Evolutionary conservation across 257 asterid genomes (phyloP).

Genomic region (Primulina eburnea): DNA sequence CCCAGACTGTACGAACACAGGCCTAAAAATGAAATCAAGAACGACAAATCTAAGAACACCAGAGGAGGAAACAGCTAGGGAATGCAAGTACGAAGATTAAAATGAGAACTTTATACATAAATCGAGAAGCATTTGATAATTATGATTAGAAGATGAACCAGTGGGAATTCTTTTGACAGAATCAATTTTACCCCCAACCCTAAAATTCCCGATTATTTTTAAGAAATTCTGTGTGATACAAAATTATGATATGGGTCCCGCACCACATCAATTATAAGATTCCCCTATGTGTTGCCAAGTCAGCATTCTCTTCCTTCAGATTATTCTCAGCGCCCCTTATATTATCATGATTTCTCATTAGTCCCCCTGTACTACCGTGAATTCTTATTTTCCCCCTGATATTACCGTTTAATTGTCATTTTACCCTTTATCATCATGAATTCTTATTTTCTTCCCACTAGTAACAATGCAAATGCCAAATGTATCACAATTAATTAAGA

Average conservation of each 20-base stretch:
- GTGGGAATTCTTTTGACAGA: slow-evolving; percentile 26
- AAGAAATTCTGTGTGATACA: neutral
- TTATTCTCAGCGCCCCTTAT: neutral
- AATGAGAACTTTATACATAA: slow-evolving; percentile 20
- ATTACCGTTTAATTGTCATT: neutral
- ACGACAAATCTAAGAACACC: slow-evolving; percentile 4
- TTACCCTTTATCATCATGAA: neutral
- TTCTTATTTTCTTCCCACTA: neutral
- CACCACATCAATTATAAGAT: slow-evolving; percentile 19
- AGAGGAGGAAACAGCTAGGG: slow-evolving; percentile 14
- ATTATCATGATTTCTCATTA: neutral
- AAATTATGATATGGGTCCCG: slow-evolving; percentile 26
- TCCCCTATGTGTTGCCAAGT: slow-evolving; percentile 27
- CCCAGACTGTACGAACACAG: slow-evolving; percentile 15
- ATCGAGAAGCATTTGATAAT: slow-evolving; percentile 15
- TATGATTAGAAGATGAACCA: slow-evolving; percentile 16
- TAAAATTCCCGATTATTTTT: slow-evolving; percentile 32
- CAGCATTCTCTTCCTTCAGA: slow-evolving; percentile 20
- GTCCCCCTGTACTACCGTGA: neutral
- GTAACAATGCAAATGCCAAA: too few relatives aligned
- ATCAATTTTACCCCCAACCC: slow-evolving; percentile 35
- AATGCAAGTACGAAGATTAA: slow-evolving; percentile 26
- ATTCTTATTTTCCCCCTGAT: neutral
- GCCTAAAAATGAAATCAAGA: slow-evolving; percentile 1
- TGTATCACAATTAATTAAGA: too few relatives aligned